A percentile compares a stretch with the other conserved stretches of the same genome.
Evolutionary conservation across 23 red algal species (phyloP).

Genomic region (Cyanidium caldarium): DNA sequence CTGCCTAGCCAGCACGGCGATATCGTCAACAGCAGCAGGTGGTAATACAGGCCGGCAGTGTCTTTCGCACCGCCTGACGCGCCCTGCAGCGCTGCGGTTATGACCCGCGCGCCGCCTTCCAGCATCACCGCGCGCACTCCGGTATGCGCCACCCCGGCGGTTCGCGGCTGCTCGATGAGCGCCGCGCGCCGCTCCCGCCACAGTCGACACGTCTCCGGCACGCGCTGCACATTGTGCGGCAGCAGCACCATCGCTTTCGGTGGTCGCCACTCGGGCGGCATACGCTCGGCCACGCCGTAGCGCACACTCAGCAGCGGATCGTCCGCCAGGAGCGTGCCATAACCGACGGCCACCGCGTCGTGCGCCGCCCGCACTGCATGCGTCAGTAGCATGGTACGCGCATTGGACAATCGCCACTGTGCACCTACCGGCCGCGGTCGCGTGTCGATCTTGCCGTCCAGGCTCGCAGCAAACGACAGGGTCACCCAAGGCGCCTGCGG

Average conservation of each 20-base stretch:
- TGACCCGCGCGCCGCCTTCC: conserved; percentile 2
- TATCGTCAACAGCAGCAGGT: not conserved
- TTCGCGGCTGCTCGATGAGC: not conserved
- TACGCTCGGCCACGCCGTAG: not conserved
- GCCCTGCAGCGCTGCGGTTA: not conserved
- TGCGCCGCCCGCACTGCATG: conserved; percentile 45
- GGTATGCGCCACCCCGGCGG: not conserved
- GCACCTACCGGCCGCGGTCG: not conserved
- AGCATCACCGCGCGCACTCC: not conserved
- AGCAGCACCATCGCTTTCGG: not conserved
- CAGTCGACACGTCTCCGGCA: not conserved
- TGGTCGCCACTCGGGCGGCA: not conserved
- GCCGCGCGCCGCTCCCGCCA: not conserved
- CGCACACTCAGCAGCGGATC: conserved; percentile 47
- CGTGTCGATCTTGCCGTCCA: not conserved
- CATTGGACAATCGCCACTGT: not conserved
- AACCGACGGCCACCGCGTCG: conserved; percentile 51
- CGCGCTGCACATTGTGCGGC: not conserved
- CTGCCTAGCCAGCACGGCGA: not conserved
- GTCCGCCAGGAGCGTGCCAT: conserved; percentile 32
- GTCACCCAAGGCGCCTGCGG: not conserved
- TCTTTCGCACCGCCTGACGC: not conserved
- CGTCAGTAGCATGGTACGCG: conserved; percentile 25
- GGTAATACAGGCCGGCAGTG: not conserved
- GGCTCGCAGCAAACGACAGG: not conserved